Evolutionary conservation across 2,329 filamentous ascomycete species (phyloP).

Genomic region (Botrytis elliptica): DNA sequence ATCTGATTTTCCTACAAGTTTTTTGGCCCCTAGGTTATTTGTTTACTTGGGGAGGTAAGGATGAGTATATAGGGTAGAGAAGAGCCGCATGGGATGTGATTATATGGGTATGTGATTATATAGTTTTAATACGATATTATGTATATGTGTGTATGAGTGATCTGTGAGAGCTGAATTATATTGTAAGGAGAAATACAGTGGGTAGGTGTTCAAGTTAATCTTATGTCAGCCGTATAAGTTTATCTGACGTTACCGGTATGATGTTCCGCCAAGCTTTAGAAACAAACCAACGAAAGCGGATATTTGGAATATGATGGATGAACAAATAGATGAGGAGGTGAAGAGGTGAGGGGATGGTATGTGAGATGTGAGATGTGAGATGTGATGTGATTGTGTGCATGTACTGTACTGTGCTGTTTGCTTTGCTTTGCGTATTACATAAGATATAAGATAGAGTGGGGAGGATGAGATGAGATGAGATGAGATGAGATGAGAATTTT

Average conservation of each 20-base stretch:
- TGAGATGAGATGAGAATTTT: constrained; percentile 18
- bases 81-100: neutral
- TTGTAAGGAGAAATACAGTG: too few species aligned
- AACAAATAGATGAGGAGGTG: neutral
- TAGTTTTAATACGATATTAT: too few species aligned
- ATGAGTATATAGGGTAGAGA: too few species aligned
- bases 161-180: too few species aligned
- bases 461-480: constrained; percentile 12
- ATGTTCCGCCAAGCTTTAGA: neutral
- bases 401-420: neutral
- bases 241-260: neutral
- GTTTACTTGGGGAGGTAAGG: too few species aligned
- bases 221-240: neutral
- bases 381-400: neutral
- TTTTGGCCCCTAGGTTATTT: too few species aligned
- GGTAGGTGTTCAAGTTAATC: too few species aligned
- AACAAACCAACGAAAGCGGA: neutral
- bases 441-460: constrained; percentile 14
- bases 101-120: too few species aligned
- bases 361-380: neutral
- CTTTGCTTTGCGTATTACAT: constrained; percentile 12
- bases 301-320: neutral
- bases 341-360: neutral
- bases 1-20: too few species aligned
- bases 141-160: too few species aligned